Conservation (phyloP, 2,329 filamentous ascomycete species). For the Exophiala viscosa region DNA sequence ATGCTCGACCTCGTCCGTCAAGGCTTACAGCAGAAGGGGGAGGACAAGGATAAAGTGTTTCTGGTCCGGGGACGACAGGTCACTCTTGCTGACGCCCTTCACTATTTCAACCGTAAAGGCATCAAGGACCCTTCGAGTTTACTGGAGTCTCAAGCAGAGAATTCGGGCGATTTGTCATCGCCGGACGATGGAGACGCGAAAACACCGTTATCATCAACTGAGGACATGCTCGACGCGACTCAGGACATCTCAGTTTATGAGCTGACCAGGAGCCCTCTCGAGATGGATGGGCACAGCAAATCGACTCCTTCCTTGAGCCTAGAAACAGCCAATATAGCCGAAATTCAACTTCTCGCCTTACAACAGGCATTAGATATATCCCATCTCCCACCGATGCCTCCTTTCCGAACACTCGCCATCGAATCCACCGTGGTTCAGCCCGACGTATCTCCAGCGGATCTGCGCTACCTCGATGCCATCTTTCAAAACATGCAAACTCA, state of each 20-base stretch:
- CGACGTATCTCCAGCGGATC: conserved; percentile 17
- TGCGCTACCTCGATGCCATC: conserved; percentile 23
- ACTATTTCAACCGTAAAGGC: conserved; percentile 30
- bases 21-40: conserved; percentile 26
- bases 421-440: conserved; percentile 22
- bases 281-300: conserved; percentile 13
- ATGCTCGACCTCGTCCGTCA: conserved; percentile 30
- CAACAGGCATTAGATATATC: conserved; percentile 20
- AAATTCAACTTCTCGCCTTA: conserved; percentile 17
- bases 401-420: conserved; percentile 25
- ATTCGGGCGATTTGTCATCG: conserved; percentile 23
- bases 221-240: conserved; percentile 16
- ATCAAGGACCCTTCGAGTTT: conserved; percentile 29
- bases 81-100: conserved; percentile 27
- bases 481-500: conserved; percentile 25
- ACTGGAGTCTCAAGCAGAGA: conserved; percentile 15
- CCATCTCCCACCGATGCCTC: conserved; percentile 24
- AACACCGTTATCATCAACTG: conserved; percentile 25
- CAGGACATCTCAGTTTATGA: conserved; percentile 22
- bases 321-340: conserved; percentile 20
- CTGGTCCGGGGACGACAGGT: conserved; percentile 27
- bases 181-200: conserved; percentile 24
- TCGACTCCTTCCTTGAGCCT: conserved; percentile 8
- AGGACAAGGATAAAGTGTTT: conserved; percentile 29
- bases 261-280: conserved; percentile 14